A percentile compares a stretch with the other conserved stretches of the same genome.
These are phyloP conservation scores for Xylariaceae sp. DNA, from an alignment of 2,329 filamentous ascomycete species.

Conservation along the genomic window DNA sequence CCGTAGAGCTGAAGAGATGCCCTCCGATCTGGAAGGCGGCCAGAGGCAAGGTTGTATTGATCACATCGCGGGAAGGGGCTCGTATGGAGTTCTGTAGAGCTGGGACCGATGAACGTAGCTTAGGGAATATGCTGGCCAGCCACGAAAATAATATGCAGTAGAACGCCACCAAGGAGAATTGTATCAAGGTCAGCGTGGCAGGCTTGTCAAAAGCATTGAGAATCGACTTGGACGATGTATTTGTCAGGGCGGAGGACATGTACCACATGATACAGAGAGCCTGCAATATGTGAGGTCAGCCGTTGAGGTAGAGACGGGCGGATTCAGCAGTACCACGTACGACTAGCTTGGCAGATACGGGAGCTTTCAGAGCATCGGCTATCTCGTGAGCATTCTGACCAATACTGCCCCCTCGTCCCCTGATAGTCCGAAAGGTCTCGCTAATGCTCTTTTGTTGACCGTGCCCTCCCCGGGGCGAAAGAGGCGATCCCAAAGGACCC, in stretches of 20 bases:
- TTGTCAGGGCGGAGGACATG: constrained; percentile 88
- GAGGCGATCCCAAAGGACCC: constrained; percentile 29
- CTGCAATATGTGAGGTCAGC: constrained; percentile 46
- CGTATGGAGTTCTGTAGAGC: constrained; percentile 82
- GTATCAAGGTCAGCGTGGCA: constrained; percentile 83
- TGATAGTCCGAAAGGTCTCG: constrained; percentile 81
- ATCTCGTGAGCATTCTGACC: constrained; percentile 92
- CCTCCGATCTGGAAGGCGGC: constrained; percentile 90
- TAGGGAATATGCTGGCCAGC: constrained; percentile 68
- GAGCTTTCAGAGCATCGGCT: constrained; percentile 83
- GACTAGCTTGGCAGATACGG: constrained; percentile 81
- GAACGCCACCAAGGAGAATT: constrained; percentile 87
- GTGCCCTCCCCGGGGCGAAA: constrained; percentile 24
- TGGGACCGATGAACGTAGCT: constrained; percentile 66
- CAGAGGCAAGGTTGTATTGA: constrained; percentile 83
- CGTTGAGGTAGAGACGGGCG: constrained; percentile 13
- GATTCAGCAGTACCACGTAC: constrained; percentile 49
- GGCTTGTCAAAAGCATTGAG: constrained; percentile 87
- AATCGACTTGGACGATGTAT: constrained; percentile 97
- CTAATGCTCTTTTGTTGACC: constrained; percentile 76
- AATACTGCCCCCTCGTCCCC: constrained; percentile 76
- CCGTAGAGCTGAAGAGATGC: constrained; percentile 89
- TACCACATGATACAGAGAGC: constrained; percentile 88
- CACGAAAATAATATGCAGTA: constrained; percentile 80
- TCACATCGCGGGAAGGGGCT: constrained; percentile 72